Percentiles rank a stretch among this genome's conserved stretches.
Conservation (phyloP, 306 rosid genomes). For the cucumber (Cucumis sativus) region DNA sequence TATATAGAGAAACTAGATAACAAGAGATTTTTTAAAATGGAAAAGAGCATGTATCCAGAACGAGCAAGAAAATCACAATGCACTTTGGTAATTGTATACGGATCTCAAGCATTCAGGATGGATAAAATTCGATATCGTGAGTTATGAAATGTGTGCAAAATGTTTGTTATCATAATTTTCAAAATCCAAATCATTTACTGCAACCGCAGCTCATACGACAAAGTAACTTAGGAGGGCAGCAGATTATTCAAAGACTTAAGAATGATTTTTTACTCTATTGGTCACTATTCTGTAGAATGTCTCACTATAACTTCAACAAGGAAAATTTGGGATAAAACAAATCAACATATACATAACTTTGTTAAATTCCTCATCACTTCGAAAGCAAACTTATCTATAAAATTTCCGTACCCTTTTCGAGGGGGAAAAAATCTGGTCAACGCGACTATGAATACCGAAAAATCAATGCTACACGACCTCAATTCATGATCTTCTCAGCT, state of each 20-base stretch:
- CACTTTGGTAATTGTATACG: too few relatives aligned
- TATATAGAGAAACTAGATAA: too few relatives aligned
- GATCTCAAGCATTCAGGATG: too few relatives aligned
- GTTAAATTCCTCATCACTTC: slow-evolving; percentile 9
- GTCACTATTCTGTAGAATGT: not conserved
- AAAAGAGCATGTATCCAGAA: too few relatives aligned
- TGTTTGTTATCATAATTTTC: too few relatives aligned
- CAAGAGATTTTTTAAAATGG: too few relatives aligned
- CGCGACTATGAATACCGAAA: not conserved
- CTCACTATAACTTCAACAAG: slow-evolving; percentile 3
- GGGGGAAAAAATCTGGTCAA: not conserved
- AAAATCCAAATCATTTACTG: too few relatives aligned
- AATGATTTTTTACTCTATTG: slow-evolving; percentile 1
- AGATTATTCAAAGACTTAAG: not conserved
- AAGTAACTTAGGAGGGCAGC: not conserved
- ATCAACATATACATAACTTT: slow-evolving; percentile 11
- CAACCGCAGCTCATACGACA: too few relatives aligned
- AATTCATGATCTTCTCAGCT: not conserved
- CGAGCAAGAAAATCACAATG: too few relatives aligned
- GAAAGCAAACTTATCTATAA: not conserved
- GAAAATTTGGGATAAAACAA: slow-evolving; percentile 1
- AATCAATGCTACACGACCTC: not conserved
- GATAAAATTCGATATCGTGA: too few relatives aligned
- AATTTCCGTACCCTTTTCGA: not conserved
- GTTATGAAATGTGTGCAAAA: too few relatives aligned